A percentile compares a stretch with the other conserved stretches of the same genome.
Evolutionary conservation across 2,329 filamentous ascomycete genomes (phyloP).

Genomic region (Sporothrix brunneoviolacea): DNA sequence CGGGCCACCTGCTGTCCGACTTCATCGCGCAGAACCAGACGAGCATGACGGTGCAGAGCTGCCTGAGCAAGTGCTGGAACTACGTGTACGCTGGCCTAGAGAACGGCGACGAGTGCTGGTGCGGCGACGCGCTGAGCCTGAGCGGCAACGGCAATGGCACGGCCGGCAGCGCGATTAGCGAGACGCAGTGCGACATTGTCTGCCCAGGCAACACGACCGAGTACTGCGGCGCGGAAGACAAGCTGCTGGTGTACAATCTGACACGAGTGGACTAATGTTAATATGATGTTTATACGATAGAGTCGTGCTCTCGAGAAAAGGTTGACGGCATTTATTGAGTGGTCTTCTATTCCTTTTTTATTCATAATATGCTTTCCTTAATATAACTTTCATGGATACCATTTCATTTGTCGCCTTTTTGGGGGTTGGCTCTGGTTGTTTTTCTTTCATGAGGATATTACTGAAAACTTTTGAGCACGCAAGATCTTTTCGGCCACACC

Average conservation of each 20-base stretch:
- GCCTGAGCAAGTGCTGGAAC: constrained; percentile 24
- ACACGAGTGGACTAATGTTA: background rate
- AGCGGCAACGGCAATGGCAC: constrained; percentile 19
- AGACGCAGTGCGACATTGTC: constrained; percentile 8
- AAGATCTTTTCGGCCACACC: too few species aligned
- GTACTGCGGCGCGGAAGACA: constrained; percentile 13
- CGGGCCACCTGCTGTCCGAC: constrained; percentile 15
- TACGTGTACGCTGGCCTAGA: constrained; percentile 32
- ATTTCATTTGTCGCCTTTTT: too few species aligned
- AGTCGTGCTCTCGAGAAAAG: background rate
- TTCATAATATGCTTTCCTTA: too few species aligned
- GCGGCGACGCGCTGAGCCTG: constrained; percentile 25
- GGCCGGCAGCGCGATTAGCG: background rate
- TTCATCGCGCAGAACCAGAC: constrained; percentile 8
- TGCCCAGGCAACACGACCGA: constrained; percentile 16
- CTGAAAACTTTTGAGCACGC: too few species aligned
- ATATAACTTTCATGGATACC: too few species aligned
- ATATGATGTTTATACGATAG: too few species aligned
- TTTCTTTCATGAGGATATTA: too few species aligned
- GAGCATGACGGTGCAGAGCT: constrained; percentile 26
- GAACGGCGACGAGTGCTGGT: constrained; percentile 36
- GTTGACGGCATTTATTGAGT: too few species aligned
- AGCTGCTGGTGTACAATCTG: constrained; percentile 17
- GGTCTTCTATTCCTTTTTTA: too few species aligned
- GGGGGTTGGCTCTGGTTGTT: too few species aligned